Conservation (phyloP, 202 grass and related monocot species). For the Digitaria exilis region DNA sequence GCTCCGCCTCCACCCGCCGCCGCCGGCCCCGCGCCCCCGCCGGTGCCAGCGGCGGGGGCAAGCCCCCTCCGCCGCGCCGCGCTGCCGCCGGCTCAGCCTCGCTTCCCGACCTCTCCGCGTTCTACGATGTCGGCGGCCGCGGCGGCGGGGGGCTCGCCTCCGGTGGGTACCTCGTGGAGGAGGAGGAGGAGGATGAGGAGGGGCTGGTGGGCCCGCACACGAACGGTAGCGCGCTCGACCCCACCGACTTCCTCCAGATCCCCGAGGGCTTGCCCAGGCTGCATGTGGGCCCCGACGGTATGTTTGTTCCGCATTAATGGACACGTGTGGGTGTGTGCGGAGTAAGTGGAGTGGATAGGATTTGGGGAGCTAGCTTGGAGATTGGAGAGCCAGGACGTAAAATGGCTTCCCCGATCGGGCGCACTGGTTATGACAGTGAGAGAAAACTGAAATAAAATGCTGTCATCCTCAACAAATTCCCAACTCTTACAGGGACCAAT, state of each 20-base stretch:
- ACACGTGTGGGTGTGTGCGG: conserved; percentile 30
- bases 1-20: conserved; percentile 38
- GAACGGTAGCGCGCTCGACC: conserved; percentile 34
- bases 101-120: conserved; percentile 57
- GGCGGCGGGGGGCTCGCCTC: conserved; percentile 27
- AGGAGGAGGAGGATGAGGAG: conserved; percentile 58
- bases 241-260: conserved; percentile 39
- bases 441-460: not conserved
- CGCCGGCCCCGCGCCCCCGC: conserved; percentile 28
- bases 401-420: not conserved
- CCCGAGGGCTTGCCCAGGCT: conserved; percentile 64
- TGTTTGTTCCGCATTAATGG: conserved; percentile 30
- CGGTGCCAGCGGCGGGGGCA: conserved; percentile 11
- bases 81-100: conserved; percentile 43
- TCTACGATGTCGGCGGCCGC: conserved; percentile 20
- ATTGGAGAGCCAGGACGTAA: not conserved
- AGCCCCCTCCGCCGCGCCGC: conserved; percentile 33
- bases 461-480: not conserved
- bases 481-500: not conserved
- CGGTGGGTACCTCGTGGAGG: conserved; percentile 47
- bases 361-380: conserved; percentile 16
- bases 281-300: conserved; percentile 70
- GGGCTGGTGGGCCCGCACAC: conserved; percentile 15
- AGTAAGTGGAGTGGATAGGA: conserved; percentile 29
- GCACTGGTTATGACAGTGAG: not conserved